Percentiles rank a stretch among this genome's conserved stretches.
Conservation (phyloP, 2,329 filamentous ascomycete species). For the Camptophora hylomeconis region DNA sequence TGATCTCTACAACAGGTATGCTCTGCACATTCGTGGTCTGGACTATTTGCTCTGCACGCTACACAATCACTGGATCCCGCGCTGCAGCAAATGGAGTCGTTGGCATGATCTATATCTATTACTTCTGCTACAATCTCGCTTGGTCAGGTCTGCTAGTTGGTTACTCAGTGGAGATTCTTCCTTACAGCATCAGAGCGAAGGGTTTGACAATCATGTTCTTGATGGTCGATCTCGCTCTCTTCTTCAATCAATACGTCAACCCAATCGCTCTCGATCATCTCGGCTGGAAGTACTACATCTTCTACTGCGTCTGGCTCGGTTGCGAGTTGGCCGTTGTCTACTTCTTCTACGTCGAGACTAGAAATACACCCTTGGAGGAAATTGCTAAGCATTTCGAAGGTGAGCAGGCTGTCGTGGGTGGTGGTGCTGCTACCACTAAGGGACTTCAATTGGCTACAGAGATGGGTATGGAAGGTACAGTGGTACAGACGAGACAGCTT, state of each 20-base stretch:
- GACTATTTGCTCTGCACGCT: slow-evolving; percentile 28
- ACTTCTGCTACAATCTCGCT: slow-evolving; percentile 28
- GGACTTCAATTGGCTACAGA: slow-evolving; percentile 12
- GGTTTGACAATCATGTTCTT: slow-evolving; percentile 29
- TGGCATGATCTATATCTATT: slow-evolving; percentile 32
- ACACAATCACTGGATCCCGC: slow-evolving; percentile 20
- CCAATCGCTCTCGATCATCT: slow-evolving; percentile 22
- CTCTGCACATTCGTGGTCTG: slow-evolving; percentile 29
- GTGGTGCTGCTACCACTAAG: slow-evolving; percentile 16
- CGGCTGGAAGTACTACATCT: slow-evolving; percentile 24
- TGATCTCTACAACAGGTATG: slow-evolving; percentile 32
- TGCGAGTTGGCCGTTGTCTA: slow-evolving; percentile 21
- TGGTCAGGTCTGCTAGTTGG: slow-evolving; percentile 24
- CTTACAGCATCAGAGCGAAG: slow-evolving; percentile 37
- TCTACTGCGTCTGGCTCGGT: slow-evolving; percentile 23
- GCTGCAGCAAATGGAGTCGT: slow-evolving; percentile 26
- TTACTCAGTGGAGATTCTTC: slow-evolving; percentile 36
- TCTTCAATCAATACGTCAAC: slow-evolving; percentile 27
- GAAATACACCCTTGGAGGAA: slow-evolving; percentile 57
- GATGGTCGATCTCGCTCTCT: slow-evolving; percentile 21
- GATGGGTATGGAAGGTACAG: slow-evolving; percentile 12
- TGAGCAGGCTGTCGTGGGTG: slow-evolving; percentile 34
- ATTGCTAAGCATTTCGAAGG: slow-evolving; percentile 59
- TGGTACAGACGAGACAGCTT: slow-evolving; percentile 7
- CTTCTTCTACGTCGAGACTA: slow-evolving; percentile 39